Percentiles rank a stretch among this genome's conserved stretches.
These are phyloP conservation scores for Pseudocercospora crystallina DNA, from an alignment of 2,329 filamentous ascomycete species.

Conservation along the genomic window DNA sequence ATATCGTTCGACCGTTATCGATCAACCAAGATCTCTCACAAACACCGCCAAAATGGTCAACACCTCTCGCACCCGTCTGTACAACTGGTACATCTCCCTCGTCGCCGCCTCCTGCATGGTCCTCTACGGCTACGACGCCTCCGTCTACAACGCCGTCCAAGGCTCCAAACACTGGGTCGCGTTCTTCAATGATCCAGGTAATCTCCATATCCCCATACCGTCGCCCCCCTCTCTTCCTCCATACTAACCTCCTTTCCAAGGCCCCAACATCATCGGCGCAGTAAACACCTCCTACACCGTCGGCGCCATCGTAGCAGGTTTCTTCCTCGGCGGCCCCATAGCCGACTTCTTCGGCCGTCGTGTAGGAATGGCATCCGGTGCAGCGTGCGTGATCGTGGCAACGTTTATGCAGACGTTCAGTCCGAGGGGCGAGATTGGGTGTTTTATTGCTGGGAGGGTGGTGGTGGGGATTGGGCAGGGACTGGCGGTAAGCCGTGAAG, in stretches of 20 bases:
- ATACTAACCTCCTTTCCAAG: too few species aligned
- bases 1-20: too few species aligned
- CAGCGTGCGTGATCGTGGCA: constrained; percentile 63
- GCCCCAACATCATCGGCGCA: constrained; percentile 52
- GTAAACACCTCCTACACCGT: constrained; percentile 71
- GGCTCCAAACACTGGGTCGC: constrained; percentile 65
- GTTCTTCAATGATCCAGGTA: constrained; percentile 58
- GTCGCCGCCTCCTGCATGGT: constrained; percentile 74
- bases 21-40: too few species aligned
- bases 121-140: constrained; percentile 72
- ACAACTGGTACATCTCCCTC: constrained; percentile 66
- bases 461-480: constrained; percentile 70
- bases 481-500: too few species aligned
- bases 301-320: constrained; percentile 67
- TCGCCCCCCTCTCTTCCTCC: too few species aligned
- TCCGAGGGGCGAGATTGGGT: constrained; percentile 60
- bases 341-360: constrained; percentile 50
- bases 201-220: too few species aligned
- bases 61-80: too few species aligned
- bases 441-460: constrained; percentile 68
- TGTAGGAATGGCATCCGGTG: constrained; percentile 64
- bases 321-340: constrained; percentile 66
- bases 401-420: constrained; percentile 69
- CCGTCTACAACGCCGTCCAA: constrained; percentile 71
- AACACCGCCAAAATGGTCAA: too few species aligned